These are phyloP conservation scores for Neodidymelliopsis sp. DNA, from an alignment of 2,329 filamentous ascomycete genomes.

Conservation along the genomic window DNA sequence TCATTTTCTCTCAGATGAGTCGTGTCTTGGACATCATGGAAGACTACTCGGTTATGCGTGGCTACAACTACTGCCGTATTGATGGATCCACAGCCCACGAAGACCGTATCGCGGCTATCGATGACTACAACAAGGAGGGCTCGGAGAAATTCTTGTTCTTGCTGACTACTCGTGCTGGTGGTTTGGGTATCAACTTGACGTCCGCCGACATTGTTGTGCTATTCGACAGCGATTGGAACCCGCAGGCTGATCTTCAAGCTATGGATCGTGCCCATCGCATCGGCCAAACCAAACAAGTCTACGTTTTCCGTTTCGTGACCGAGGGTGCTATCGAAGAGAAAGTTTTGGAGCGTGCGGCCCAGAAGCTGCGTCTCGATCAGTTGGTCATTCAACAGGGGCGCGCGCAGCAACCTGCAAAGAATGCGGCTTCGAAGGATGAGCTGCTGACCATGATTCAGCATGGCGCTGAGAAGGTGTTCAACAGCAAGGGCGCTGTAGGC, in stretches of 20 bases:
- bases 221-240: constrained; percentile 99
- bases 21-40: constrained; percentile 95
- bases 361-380: constrained; percentile 95
- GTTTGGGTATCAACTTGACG: constrained; percentile 95
- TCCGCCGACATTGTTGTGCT: constrained; percentile 94
- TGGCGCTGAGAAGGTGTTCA: constrained; percentile 93
- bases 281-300: constrained; percentile 96
- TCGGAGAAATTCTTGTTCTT: constrained; percentile 93
- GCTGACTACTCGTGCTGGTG: constrained; percentile 92
- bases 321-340: constrained; percentile 99
- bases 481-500: constrained; percentile 71
- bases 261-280: constrained; percentile 99
- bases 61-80: constrained; percentile 96
- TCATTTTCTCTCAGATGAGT: constrained; percentile 99
- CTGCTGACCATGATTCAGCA: constrained; percentile 98
- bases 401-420: constrained; percentile 87
- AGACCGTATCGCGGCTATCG: constrained; percentile 95
- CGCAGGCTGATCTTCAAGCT: constrained; percentile 95
- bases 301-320: constrained; percentile 95
- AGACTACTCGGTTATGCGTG: constrained; percentile 96
- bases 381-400: constrained; percentile 98
- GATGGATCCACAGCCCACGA: constrained; percentile 97
- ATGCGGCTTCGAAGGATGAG: constrained; percentile 94
- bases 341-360: constrained; percentile 92
- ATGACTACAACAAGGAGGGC: constrained; percentile 95